Percentiles rank a stretch among this genome's conserved stretches.
These are phyloP conservation scores for Ceratocystis eucalypticola DNA, from an alignment of 2,329 filamentous ascomycete species.

Conservation along the genomic window DNA sequence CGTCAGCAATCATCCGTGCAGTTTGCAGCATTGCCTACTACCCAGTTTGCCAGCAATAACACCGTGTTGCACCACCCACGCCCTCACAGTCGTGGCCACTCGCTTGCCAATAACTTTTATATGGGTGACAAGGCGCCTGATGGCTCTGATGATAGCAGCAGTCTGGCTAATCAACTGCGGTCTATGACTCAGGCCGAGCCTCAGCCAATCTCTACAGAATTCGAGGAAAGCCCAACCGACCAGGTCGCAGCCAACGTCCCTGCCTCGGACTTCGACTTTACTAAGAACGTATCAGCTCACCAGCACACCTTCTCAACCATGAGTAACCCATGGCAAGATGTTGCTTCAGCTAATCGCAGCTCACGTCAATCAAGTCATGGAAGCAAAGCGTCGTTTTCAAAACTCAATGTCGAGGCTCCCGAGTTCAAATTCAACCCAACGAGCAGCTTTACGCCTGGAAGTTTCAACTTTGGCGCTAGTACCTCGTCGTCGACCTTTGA, in stretches of 20 bases:
- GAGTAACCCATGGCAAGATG: constrained; percentile 50
- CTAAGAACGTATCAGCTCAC: constrained; percentile 34
- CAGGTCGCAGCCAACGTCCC: constrained; percentile 47
- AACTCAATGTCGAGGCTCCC: constrained; percentile 76
- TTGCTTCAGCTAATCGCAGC: constrained; percentile 30
- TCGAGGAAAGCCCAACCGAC: constrained; percentile 57
- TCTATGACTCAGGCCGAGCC: constrained; percentile 31
- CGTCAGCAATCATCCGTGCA: constrained; percentile 34
- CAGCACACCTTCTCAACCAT: constrained; percentile 40
- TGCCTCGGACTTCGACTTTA: constrained; percentile 38
- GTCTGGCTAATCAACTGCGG: constrained; percentile 28
- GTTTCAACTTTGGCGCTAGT: constrained; percentile 32
- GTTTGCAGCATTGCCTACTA: constrained; percentile 32
- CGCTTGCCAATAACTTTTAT: constrained; percentile 53
- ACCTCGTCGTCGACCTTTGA: constrained; percentile 33
- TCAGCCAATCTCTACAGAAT: constrained; percentile 38
- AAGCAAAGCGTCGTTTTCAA: constrained; percentile 59
- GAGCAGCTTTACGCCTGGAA: constrained; percentile 35
- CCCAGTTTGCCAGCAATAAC: constrained; percentile 37
- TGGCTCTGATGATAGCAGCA: constrained; percentile 27
- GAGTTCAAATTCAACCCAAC: constrained; percentile 68
- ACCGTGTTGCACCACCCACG: constrained; percentile 55
- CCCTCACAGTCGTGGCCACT: constrained; percentile 61
- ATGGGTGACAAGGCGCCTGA: constrained; percentile 36
- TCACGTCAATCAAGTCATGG: constrained; percentile 40